Conservation (phyloP, 495 filamentous ascomycete genomes). For the Hyaloscypha finlandica region DNA sequence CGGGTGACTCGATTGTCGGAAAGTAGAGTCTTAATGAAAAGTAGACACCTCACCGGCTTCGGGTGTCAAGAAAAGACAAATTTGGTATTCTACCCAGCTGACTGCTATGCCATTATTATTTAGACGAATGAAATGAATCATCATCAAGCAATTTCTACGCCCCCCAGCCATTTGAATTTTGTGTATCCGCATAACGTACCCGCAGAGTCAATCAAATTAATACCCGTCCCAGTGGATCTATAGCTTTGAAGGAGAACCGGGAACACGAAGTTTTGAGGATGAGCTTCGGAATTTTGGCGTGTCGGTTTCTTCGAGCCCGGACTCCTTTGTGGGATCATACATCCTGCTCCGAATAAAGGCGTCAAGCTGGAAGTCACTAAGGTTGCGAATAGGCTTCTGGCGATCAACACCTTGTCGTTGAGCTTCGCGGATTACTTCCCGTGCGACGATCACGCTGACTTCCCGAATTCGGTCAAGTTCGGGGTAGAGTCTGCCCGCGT, state of each 20-base stretch:
- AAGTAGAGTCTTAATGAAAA: neutral
- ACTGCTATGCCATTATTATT: neutral
- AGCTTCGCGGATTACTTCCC: conserved; percentile 73
- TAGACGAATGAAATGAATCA: neutral
- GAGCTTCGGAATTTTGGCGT: neutral
- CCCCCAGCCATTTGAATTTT: neutral
- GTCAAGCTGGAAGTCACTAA: conserved; percentile 65
- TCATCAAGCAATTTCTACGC: neutral
- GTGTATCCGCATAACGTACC: neutral
- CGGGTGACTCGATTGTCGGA: neutral
- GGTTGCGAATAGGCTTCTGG: conserved; percentile 59
- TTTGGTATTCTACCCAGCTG: neutral
- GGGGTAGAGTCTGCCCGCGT: conserved; percentile 68
- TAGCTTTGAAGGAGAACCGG: neutral
- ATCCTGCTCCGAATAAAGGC: conserved; percentile 68
- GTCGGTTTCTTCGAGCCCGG: neutral
- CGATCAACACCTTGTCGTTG: conserved; percentile 71
- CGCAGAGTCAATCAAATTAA: neutral
- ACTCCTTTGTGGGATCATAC: conserved; percentile 60
- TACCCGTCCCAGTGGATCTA: neutral
- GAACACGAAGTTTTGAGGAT: neutral
- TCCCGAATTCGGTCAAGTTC: conserved; percentile 73
- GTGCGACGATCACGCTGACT: conserved; percentile 70
- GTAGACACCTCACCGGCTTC: neutral
- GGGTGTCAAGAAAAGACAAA: neutral